phyloP scores from a whole-genome alignment of 164 flowering plant genomes.

The Magnolia changhungtana region DNA sequence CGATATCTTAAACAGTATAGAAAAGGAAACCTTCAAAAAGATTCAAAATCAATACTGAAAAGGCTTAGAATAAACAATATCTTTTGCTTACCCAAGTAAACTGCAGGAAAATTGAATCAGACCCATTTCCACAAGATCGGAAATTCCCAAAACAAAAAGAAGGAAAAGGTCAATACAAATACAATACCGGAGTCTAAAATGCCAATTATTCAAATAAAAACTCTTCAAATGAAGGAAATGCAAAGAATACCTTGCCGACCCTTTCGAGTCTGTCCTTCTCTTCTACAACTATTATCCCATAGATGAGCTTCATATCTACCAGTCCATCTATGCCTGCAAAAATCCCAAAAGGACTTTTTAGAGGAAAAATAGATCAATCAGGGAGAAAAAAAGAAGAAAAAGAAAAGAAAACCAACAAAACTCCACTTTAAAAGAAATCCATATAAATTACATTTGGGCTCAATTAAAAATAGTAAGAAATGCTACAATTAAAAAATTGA shows the following conservation, averaged over 20 bases:
- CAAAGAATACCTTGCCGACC: conserved; percentile 78
- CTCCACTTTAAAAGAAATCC: too few relatives aligned
- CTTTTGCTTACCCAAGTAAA: conserved; percentile 71
- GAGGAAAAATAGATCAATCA: too few relatives aligned
- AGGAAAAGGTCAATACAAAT: neutral
- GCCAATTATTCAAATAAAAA: neutral
- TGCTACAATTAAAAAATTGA: neutral
- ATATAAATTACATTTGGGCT: too few relatives aligned
- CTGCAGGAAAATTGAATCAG: conserved; percentile 39
- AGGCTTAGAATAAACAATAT: neutral
- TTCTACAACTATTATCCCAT: conserved; percentile 95
- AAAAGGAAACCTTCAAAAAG: neutral
- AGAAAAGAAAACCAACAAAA: neutral
- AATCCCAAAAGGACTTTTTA: neutral
- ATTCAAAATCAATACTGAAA: neutral
- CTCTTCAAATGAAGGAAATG: neutral
- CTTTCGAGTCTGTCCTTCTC: conserved; percentile 95
- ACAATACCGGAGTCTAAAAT: too few relatives aligned
- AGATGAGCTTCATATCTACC: conserved; percentile 97
- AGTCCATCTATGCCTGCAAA: conserved; percentile 89
- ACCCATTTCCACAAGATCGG: conserved; percentile 17
- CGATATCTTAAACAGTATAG: neutral
- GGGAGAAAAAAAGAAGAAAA: neutral
- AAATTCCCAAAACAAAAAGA: conserved; percentile 13
- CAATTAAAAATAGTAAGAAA: neutral